phyloP scores from a whole-genome alignment of 2,329 filamentous ascomycete species.

The Tolypocladium tundrense region DNA sequence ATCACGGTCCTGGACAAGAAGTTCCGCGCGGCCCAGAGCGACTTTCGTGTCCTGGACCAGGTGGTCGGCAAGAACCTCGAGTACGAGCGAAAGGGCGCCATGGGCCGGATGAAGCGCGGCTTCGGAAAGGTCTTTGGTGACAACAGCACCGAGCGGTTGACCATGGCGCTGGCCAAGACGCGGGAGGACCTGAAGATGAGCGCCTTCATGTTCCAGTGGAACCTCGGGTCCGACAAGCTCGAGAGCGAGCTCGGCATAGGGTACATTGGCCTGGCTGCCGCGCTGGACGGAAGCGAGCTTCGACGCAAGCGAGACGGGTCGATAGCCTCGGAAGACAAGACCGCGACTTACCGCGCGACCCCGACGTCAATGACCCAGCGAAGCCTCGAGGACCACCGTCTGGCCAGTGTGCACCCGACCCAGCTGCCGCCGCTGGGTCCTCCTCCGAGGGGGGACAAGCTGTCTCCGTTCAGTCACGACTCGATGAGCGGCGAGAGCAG shows the following conservation, averaged over 20 bases:
- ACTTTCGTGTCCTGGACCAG: slow-evolving; percentile 54
- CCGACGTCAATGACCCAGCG: slow-evolving; percentile 1
- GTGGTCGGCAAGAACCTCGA: slow-evolving; percentile 51
- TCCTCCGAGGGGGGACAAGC: slow-evolving; percentile 2
- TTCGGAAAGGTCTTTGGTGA: slow-evolving; percentile 55
- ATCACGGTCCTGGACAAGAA: slow-evolving; percentile 54
- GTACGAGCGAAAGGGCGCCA: slow-evolving; percentile 48
- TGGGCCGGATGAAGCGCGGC: slow-evolving; percentile 49
- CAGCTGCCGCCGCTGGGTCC: slow-evolving; percentile 1
- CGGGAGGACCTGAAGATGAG: slow-evolving; percentile 54
- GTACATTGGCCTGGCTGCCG: slow-evolving; percentile 56
- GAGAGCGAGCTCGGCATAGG: slow-evolving; percentile 54
- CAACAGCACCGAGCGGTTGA: slow-evolving; percentile 51
- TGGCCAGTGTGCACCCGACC: background rate
- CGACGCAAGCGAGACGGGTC: slow-evolving; percentile 9
- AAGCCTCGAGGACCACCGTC: slow-evolving; percentile 4
- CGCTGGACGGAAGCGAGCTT: slow-evolving; percentile 36
- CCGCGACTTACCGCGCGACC: background rate
- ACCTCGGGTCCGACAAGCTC: slow-evolving; percentile 45
- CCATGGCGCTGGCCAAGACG: slow-evolving; percentile 43
- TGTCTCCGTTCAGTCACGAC: slow-evolving; percentile 3
- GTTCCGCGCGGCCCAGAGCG: slow-evolving; percentile 48
- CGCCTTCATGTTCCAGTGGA: slow-evolving; percentile 56
- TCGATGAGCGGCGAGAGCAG: slow-evolving; percentile 7
- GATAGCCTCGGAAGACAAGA: slow-evolving; percentile 4